A percentile compares a stretch with the other conserved stretches of the same genome.
These are phyloP conservation scores for Tolypocladium ophioglossoides DNA, from an alignment of 2,329 filamentous ascomycete species.

Conservation along the genomic window DNA sequence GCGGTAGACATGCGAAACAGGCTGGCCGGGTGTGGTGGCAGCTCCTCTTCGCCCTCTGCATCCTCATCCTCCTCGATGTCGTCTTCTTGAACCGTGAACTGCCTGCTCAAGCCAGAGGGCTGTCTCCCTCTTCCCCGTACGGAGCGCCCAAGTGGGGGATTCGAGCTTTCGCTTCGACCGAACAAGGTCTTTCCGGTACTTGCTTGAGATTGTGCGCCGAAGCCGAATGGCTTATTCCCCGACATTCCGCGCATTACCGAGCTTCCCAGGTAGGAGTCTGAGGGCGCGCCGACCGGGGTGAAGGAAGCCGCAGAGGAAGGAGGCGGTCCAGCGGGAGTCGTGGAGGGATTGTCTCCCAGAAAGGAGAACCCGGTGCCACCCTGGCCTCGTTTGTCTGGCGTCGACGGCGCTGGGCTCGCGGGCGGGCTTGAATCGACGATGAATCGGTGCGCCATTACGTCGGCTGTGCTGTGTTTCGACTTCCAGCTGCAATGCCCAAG, in stretches of 20 bases:
- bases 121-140: conserved; percentile 29
- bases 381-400: conserved; percentile 32
- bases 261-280: conserved; percentile 43
- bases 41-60: conserved; percentile 22
- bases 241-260: conserved; percentile 37
- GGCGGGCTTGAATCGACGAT: conserved; percentile 32
- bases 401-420: conserved; percentile 34
- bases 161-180: conserved; percentile 23
- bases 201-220: conserved; percentile 20
- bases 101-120: conserved; percentile 41
- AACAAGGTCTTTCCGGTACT: conserved; percentile 26
- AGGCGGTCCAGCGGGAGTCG: conserved; percentile 41
- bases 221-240: conserved; percentile 27
- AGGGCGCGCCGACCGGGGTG: conserved; percentile 45
- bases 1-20: conserved; percentile 19
- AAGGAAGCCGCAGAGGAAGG: conserved; percentile 44
- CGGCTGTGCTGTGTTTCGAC: neutral
- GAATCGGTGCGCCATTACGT: conserved; percentile 30
- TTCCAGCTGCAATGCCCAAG: neutral
- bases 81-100: conserved; percentile 22
- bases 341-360: conserved; percentile 36
- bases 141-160: conserved; percentile 37
- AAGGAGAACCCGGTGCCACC: conserved; percentile 24
- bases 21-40: conserved; percentile 19
- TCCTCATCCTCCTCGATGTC: conserved; percentile 21